These are phyloP conservation scores for Leucosporidium creatinivorum DNA, from an alignment of 768 basidiomycete genomes.

Conservation along the genomic window DNA sequence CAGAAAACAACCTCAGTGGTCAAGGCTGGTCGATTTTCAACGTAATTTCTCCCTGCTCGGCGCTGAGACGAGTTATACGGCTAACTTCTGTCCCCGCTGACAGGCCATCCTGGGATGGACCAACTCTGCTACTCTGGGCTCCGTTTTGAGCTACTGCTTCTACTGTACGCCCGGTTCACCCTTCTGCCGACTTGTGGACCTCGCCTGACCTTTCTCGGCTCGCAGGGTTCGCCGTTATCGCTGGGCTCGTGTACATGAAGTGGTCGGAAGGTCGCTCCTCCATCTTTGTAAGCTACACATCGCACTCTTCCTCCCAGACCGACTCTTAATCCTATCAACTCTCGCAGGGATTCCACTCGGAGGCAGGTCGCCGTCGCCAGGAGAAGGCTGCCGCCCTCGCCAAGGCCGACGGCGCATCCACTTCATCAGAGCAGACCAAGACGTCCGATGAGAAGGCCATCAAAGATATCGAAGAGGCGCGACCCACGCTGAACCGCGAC, in stretches of 20 bases:
- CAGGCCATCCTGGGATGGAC: conserved; percentile 37
- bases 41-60: neutral
- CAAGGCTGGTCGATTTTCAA: conserved; percentile 72
- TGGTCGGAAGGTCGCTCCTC: conserved; percentile 44
- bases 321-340: neutral
- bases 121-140: conserved; percentile 51
- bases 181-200: neutral
- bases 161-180: conserved; percentile 56
- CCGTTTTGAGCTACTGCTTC: conserved; percentile 77
- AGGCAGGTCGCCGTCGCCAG: conserved; percentile 17
- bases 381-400: neutral
- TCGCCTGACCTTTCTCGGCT: neutral
- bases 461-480: neutral
- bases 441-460: neutral
- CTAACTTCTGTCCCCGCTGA: neutral
- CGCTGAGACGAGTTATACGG: neutral
- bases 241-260: conserved; percentile 52
- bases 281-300: neutral
- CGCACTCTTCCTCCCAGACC: neutral
- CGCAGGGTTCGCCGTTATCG: conserved; percentile 56
- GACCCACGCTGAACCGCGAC: no score
- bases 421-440: neutral
- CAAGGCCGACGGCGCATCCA: neutral
- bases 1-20: conserved; percentile 49
- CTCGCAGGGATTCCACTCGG: conserved; percentile 37